Conservation (phyloP, 805 yeast species). For the Starmerella roubikii region DNA sequence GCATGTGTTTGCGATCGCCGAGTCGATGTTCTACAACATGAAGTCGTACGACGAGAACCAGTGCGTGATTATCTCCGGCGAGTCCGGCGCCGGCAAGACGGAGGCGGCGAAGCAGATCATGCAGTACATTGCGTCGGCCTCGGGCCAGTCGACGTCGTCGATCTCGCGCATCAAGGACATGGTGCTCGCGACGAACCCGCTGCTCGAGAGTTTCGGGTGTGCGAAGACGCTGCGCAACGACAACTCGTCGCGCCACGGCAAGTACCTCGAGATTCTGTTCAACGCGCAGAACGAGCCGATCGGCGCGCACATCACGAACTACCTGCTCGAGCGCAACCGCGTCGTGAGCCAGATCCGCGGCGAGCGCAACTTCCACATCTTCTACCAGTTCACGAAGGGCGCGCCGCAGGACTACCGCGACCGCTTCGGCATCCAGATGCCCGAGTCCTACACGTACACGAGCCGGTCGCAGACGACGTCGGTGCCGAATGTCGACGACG, state of each 20-base stretch:
- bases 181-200: slow-evolving; percentile 94
- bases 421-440: slow-evolving; percentile 77
- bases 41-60: slow-evolving; percentile 89
- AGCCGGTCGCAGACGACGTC: slow-evolving; percentile 72
- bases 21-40: slow-evolving; percentile 88
- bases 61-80: slow-evolving; percentile 95
- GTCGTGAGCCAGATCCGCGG: slow-evolving; percentile 88
- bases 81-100: slow-evolving; percentile 96
- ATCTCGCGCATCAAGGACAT: slow-evolving; percentile 86
- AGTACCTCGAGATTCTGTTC: slow-evolving; percentile 82
- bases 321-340: slow-evolving; percentile 84
- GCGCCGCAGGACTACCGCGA: slow-evolving; percentile 77
- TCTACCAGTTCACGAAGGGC: slow-evolving; percentile 87
- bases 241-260: slow-evolving; percentile 85
- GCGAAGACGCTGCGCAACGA: slow-evolving; percentile 83
- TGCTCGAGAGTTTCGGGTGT: slow-evolving; percentile 83
- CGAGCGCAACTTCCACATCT: slow-evolving; percentile 94
- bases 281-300: slow-evolving; percentile 74
- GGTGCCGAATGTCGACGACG: slow-evolving; percentile 79
- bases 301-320: slow-evolving; percentile 91
- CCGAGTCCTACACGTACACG: slow-evolving; percentile 85
- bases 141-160: slow-evolving; percentile 51
- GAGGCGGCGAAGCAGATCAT: slow-evolving; percentile 96
- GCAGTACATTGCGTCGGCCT: slow-evolving; percentile 86
- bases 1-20: slow-evolving; percentile 96